Evolutionary conservation across 805 yeast genomes (phyloP), one percentile per base, ranked within the genome.

Genomic region (Wickerhamomyces pijperi): DNA sequence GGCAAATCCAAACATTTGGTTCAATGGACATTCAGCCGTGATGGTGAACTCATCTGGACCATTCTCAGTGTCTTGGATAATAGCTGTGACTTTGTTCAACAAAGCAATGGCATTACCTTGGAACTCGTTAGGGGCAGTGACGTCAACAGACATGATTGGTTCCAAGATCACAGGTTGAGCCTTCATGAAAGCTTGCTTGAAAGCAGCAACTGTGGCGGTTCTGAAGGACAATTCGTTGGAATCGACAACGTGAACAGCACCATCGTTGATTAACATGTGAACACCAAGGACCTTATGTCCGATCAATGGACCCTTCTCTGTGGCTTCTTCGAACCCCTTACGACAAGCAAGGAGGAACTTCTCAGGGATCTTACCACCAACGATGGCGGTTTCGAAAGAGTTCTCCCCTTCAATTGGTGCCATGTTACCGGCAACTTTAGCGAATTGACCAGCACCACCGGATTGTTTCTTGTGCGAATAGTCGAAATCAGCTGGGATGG

Each of bases 361-460:
- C 56, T 92, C 97, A 41, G 95, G 81, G 59, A 92, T 88, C 69
- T 84, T 84, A 58, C 99, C 99, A 54, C 98, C 97, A 48, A 92
- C 92, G 59, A 92, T 78, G 47, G 81, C 83, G 36, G 95, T 82
- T 55, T 81, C 76, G 62, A 90, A 92, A 49, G 67, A 66, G 61
- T 88, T 88, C 42, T 73, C 76, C 36, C 75, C 78, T 38, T 73
- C 82, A 36, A 74, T 57, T 39, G 87, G 77, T 6, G 69, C 63
- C 64, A 88, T 60, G 41, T 68, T 72, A 59, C 99, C 97, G 62
- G 87, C 82, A 55, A 90, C 96, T 67, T 88, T 80, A 63, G 95
- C 98, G 59, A 78, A 92, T 70, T 92, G 99, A 66, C 99, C 99
- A 48, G 97, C 94, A 75, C 99, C 99, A 63, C 99, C 99, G 56